These are phyloP conservation scores for Paspalum vaginatum DNA, from an alignment of 176 grass and related monocot species.

Conservation along the genomic window DNA sequence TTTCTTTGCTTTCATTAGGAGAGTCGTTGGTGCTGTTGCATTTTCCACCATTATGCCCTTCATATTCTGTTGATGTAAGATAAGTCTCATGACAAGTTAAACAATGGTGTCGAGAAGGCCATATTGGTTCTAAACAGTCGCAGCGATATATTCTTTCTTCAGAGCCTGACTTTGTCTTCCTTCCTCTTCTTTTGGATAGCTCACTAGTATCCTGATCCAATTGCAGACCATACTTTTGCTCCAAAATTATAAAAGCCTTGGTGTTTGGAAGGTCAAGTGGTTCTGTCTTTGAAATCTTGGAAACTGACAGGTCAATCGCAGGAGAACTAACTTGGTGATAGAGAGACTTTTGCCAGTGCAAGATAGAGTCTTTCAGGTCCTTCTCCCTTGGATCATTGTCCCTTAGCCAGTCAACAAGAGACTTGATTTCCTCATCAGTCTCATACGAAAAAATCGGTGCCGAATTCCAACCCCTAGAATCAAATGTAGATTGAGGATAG, in stretches of 20 bases:
- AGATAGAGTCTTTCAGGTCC: conserved; percentile 85
- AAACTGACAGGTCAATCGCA: conserved; percentile 39
- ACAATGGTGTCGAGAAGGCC: conserved; percentile 84
- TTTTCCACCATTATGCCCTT: conserved; percentile 76
- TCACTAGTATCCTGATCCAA: conserved; percentile 65
- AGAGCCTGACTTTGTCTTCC: conserved; percentile 58
- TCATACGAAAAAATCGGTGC: conserved; percentile 74
- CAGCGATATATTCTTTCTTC: conserved; percentile 78
- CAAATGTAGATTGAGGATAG: conserved; percentile 57
- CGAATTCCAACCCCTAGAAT: conserved; percentile 57
- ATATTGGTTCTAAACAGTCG: conserved; percentile 85
- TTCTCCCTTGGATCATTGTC: conserved; percentile 78
- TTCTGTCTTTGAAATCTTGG: conserved; percentile 39
- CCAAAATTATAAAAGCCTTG: conserved; percentile 71
- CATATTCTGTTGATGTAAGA: conserved; percentile 56
- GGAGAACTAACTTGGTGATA: conserved; percentile 46
- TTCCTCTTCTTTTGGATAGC: conserved; percentile 60
- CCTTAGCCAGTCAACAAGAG: conserved; percentile 78
- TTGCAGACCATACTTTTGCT: conserved; percentile 69
- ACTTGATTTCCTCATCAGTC: conserved; percentile 76
- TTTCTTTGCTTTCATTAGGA: conserved; percentile 55
- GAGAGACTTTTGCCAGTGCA: conserved; percentile 74
- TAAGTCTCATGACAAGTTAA: conserved; percentile 82
- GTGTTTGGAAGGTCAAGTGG: conserved; percentile 55
- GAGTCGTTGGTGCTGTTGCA: conserved; percentile 45